Evolutionary conservation across 371 early-diverging fungal species (phyloP).

Genomic region (Mucor indicus): DNA sequence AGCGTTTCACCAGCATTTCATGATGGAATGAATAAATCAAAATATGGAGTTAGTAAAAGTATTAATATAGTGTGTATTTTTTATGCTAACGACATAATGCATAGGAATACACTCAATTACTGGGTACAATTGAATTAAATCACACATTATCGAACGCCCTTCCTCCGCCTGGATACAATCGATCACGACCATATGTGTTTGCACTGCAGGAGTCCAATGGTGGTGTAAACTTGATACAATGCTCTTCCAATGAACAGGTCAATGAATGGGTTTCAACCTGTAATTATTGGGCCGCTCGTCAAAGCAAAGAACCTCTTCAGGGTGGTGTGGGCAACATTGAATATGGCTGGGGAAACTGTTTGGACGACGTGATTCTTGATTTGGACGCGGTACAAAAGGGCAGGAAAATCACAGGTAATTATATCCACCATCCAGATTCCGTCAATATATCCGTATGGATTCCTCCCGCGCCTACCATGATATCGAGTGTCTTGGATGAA

Average conservation of each 20-base stretch:
- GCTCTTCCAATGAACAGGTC: conserved; percentile 60
- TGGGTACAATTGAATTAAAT: conserved; percentile 65
- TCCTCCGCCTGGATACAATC: conserved; percentile 81
- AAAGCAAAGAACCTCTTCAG: conserved; percentile 80
- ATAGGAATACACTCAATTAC: conserved; percentile 27
- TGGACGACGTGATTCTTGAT: conserved; percentile 38
- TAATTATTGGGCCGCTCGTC: conserved; percentile 91
- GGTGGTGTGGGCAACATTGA: conserved; percentile 85
- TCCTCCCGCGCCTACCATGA: conserved; percentile 39
- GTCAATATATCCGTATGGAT: conserved; percentile 30
- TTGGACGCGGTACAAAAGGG: conserved; percentile 22
- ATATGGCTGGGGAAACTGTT: conserved; percentile 83
- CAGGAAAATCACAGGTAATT: conserved; percentile 12
- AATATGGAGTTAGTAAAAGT: too few species aligned
- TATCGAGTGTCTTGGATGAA: conserved; percentile 27
- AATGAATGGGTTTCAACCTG: conserved; percentile 81
- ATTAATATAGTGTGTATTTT: too few species aligned
- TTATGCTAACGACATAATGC: too few species aligned
- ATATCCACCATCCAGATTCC: conserved; percentile 20
- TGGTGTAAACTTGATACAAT: conserved; percentile 80
- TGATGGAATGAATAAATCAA: too few species aligned
- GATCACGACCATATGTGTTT: conserved; percentile 76
- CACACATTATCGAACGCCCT: conserved; percentile 78
- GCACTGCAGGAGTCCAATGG: conserved; percentile 78
- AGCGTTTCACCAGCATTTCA: too few species aligned